Conservation (phyloP, 768 basidiomycete species). For the Suillus americanus region DNA sequence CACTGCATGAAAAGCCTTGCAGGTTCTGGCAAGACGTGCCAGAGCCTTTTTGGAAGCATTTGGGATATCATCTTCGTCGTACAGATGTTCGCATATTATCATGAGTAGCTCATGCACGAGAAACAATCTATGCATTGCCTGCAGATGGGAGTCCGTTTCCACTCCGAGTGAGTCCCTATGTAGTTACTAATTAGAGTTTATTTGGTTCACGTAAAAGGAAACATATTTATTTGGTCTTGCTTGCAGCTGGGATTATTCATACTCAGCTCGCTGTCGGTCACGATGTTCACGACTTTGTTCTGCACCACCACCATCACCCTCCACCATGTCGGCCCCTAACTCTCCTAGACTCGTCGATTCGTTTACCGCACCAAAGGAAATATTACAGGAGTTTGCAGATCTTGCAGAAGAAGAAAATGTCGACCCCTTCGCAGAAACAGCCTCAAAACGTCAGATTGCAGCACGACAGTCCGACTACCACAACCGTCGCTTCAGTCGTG, state of each 20-base stretch:
- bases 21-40: slow-evolving; percentile 26
- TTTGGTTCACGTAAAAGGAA: slow-evolving; percentile 9
- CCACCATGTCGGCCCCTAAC: slow-evolving; percentile 52
- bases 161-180: too few relatives aligned
- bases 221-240: slow-evolving; percentile 20
- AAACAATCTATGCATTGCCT: not conserved
- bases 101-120: not conserved
- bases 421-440: slow-evolving; percentile 91
- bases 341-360: slow-evolving; percentile 83
- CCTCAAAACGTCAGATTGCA: slow-evolving; percentile 91
- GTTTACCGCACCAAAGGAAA: slow-evolving; percentile 90
- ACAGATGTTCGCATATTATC: not conserved
- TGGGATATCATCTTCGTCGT: not conserved
- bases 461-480: slow-evolving; percentile 95
- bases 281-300: slow-evolving; percentile 12
- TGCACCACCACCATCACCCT: slow-evolving; percentile 18
- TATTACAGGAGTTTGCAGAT: slow-evolving; percentile 91
- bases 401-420: slow-evolving; percentile 92
- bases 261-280: slow-evolving; percentile 22
- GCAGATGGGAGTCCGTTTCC: not conserved
- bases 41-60: slow-evolving; percentile 7
- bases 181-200: too few relatives aligned
- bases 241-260: slow-evolving; percentile 29
- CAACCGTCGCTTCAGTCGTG: slow-evolving; percentile 83
- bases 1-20: slow-evolving; percentile 18